Evolutionary conservation across 331 rosid species (phyloP), one percentile per base, ranked within the genome.

Genomic region (Dryas integrifolia): DNA sequence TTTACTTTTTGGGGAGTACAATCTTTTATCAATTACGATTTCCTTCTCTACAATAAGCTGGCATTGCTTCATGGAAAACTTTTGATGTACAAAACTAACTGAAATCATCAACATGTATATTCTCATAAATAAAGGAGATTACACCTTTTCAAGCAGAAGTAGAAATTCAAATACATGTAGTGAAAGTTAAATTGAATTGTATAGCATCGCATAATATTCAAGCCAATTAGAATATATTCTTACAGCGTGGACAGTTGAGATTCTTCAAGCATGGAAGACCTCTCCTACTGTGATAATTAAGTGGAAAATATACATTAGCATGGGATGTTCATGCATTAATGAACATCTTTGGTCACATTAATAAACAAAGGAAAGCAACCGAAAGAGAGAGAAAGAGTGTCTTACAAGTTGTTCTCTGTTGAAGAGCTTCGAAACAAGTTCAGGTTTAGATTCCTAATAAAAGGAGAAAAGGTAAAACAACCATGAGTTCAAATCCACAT

Each of bases 371-470:
- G 39, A 68, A 67, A 10, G 58, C 52, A 67, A 6, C 10, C 16
- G 8, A 26, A 6, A 63, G 69, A 46, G 55, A 72, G 68, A 66
- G 30, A 44, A 13, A 74, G 72, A 48, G 52, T n/a, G 58, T 69
- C 94, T 89, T 80, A 94, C 97, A 57, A 69, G 75, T 72, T 76
- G 70, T 77, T 82, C 70, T 56, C 72, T 15, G 70, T 72, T 16
- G 57, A 82, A 55, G 88, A 89, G 86, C 92, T 82, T 77, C 74
- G 83, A 50, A 85, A 91, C 88, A 94, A 76, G 78, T 94, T 94
- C 66, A 89, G 68, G 70, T 94, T 80, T 75, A 94, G 78, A 77
- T 94, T 91, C 88, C 98, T 89, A 76, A 72, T 49, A 76, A 52
- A 43, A 70, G 55, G 61, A 38, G 53, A 73, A 73, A 66, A 39